Evolutionary conservation across 2,329 filamentous ascomycete species (phyloP).

Genomic region (Phoma sp.): DNA sequence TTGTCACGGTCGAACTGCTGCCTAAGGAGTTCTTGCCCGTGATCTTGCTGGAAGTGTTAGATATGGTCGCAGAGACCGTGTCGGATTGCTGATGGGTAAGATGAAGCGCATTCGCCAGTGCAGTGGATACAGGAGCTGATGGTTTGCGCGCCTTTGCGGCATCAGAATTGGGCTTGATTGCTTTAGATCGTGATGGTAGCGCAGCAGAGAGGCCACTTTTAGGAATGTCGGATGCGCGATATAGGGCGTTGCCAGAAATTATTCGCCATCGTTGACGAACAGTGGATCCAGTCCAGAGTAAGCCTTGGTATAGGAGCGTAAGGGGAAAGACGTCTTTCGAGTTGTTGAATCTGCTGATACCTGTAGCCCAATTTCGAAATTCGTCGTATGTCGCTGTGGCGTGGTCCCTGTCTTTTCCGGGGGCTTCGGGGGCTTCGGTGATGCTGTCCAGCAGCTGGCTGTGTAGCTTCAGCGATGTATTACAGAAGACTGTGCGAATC

Average conservation of each 20-base stretch:
- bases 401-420: slow-evolving; percentile 4
- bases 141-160: slow-evolving; percentile 10
- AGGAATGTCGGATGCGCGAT: slow-evolving; percentile 25
- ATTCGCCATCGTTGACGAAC: slow-evolving; percentile 40
- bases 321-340: slow-evolving; percentile 55
- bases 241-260: slow-evolving; percentile 31
- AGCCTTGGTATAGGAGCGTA: slow-evolving; percentile 43
- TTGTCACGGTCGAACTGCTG: slow-evolving; percentile 28
- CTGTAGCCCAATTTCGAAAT: slow-evolving; percentile 53
- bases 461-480: slow-evolving; percentile 38
- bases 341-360: slow-evolving; percentile 53
- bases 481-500: slow-evolving; percentile 41
- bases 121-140: slow-evolving; percentile 10
- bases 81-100: slow-evolving; percentile 16
- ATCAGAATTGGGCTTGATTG: neutral
- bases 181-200: neutral
- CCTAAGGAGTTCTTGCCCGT: slow-evolving; percentile 26
- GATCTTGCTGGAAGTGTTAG: slow-evolving; percentile 16
- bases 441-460: slow-evolving; percentile 37
- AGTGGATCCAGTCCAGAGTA: slow-evolving; percentile 43
- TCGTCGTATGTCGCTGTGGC: slow-evolving; percentile 38
- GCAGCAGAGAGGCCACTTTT: slow-evolving; percentile 13
- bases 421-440: slow-evolving; percentile 14
- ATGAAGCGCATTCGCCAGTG: neutral
- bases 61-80: slow-evolving; percentile 4